Base-by-base conservation (phyloP, 1,284 basidiomycete species). In the Coniophora puteana region DNA sequence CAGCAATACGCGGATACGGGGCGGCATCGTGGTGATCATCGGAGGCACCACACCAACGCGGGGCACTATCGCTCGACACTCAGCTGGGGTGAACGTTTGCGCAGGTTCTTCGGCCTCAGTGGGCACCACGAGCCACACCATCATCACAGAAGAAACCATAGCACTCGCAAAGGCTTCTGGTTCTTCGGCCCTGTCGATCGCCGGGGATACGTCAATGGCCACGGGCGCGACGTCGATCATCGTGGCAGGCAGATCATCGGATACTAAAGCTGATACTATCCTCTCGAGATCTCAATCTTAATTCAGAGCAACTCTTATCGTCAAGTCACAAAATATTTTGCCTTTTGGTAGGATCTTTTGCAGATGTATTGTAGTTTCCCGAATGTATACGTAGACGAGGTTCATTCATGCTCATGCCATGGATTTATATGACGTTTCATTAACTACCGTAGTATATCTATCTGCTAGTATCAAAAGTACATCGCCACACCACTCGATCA, bases 81-180 rank as follows among this genome's bases (percentile, higher is more conserved):
- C n/a, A 61, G 58, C 18, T n/a, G 60, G 7, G 20, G 51, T 4
- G 56, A 61, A 21, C 58, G 59, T 24, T 18, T 62, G 17, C 56
- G 55, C 30, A 11, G 48, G 2, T 51, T 62, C 25, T 45, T 58
- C 31, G 58, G 59, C 37, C 18, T 47, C 3, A n/a, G n/a, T n/a
- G n/a, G n/a, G n/a, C n/a, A n/a, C n/a, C n/a, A n/a, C n/a, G 44
- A 55, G 21, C 43, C 35, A 1, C 11, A 49, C 14, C 42, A 41
- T 5, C 10, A 30, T 17, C 34, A 38, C 7, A 47, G 28, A 21
- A 51, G 55, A 18, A 58, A 18, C 18, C 43, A 43, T 11, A 45
- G 43, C 3, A 44, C 47, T 22, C 58, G 54, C 31, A 17, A 29
- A 1, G 55, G 55, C 0, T 51, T 51, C 1, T 52, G 37, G 54